These are phyloP conservation scores for Aspergillus sclerotialis DNA, from an alignment of 2,329 filamentous ascomycete genomes.

Conservation along the genomic window DNA sequence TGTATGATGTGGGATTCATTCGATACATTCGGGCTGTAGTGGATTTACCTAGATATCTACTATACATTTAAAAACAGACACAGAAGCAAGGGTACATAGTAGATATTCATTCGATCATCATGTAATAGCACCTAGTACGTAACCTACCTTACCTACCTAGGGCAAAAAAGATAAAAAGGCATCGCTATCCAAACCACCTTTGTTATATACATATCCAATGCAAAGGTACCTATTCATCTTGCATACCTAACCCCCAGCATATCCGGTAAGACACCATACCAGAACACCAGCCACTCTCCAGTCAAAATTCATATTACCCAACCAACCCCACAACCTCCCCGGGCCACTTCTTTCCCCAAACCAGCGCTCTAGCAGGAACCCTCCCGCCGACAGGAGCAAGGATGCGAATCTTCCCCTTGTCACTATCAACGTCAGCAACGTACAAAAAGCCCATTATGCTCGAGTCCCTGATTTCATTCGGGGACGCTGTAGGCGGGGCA, in stretches of 20 bases:
- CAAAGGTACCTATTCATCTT: too few species aligned
- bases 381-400: constrained; percentile 77
- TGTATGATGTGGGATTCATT: too few species aligned
- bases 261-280: constrained; percentile 3
- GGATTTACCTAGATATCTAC: too few species aligned
- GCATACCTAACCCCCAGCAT: too few species aligned
- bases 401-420: constrained; percentile 71
- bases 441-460: constrained; percentile 90
- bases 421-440: constrained; percentile 83
- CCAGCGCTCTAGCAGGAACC: constrained; percentile 69
- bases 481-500: constrained; percentile 60
- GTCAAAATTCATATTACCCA: constrained; percentile 42
- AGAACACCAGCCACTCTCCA: too few species aligned
- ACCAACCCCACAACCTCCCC: constrained; percentile 75
- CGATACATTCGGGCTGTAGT: too few species aligned
- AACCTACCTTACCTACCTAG: not conserved
- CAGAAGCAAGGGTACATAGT: too few species aligned
- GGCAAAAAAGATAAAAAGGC: not conserved
- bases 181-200: too few species aligned
- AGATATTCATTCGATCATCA: too few species aligned
- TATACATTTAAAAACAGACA: too few species aligned
- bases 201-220: too few species aligned
- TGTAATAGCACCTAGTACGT: not conserved
- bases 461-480: constrained; percentile 68
- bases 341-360: constrained; percentile 75